Evolutionary conservation across 2,329 filamentous ascomycete genomes (phyloP), one percentile per base, ranked within the genome.

Genomic region (Botrytis elliptica): DNA sequence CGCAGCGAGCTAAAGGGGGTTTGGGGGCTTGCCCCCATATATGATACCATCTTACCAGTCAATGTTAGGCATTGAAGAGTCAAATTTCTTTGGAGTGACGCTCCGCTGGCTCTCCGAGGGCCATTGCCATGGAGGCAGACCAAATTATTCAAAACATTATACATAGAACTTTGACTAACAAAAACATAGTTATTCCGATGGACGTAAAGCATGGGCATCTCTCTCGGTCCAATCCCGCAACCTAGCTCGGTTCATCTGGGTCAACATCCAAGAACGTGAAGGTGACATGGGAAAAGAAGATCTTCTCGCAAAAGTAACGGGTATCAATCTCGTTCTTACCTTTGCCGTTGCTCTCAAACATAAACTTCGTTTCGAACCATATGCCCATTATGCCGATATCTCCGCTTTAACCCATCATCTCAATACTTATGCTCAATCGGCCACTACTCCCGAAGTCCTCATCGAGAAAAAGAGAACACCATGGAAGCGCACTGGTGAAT

Each of bases 311-410:
- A 95, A 95, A 82, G 80, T 93, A 33, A 79, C 76, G 14, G 78
- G 90, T 10, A 88, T 96, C 82, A 95, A 96, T 81, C 86, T 96
- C 10, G 86, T 96, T 76, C 87, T 93, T 42, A 92, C 93, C 3
- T 96, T 93, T 78, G 88, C 92, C n/a, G 86, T 93, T 29, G 84
- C 93, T 2, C 85, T 97, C 74, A 95, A 95, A 84, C 93, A 96
- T 83, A 91, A 90, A 78, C 88, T 97, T 46, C 92, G 93, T 46
- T 95, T 95, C 81, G 93, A 97, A 81, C 93, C 93, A 1, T 93
- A 92, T 78, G 89, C 91, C 49, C 88, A 91, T 71, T 95, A 96
- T 81, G 87, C 91, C 1, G 93, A 96, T 79, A 85, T 97, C 8
- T 84, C 88, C 55, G 88, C 90, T 33, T 85, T 94, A 22, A 87